phyloP scores from a whole-genome alignment of 805 yeast species.

The Candida insectalens region DNA sequence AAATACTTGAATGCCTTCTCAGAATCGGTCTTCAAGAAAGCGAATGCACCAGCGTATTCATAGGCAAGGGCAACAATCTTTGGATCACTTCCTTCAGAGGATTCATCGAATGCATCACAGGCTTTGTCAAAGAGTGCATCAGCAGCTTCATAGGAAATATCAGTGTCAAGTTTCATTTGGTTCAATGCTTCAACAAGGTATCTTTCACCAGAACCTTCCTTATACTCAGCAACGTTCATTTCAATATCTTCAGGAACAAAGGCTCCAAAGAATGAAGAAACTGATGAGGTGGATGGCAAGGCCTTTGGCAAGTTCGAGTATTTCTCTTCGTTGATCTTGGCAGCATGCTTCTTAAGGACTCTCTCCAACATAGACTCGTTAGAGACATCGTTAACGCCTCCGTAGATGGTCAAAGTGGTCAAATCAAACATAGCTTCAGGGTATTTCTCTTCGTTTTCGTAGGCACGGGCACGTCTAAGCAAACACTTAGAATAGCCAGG shows the following conservation, averaged over 20 bases:
- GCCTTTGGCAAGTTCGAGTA: slow-evolving; percentile 39
- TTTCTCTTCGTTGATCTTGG: slow-evolving; percentile 54
- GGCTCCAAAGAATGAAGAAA: slow-evolving; percentile 84
- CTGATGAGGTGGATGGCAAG: slow-evolving; percentile 76
- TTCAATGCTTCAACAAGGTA: slow-evolving; percentile 57
- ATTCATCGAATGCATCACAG: slow-evolving; percentile 26
- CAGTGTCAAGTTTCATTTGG: slow-evolving; percentile 35
- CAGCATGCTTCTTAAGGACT: slow-evolving; percentile 74
- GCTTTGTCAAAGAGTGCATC: slow-evolving; percentile 52
- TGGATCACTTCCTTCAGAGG: slow-evolving; percentile 25
- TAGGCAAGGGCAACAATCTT: slow-evolving; percentile 58
- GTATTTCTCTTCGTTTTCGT: slow-evolving; percentile 70
- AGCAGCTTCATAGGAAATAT: slow-evolving; percentile 55
- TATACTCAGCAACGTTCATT: slow-evolving; percentile 37
- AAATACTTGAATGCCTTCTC: slow-evolving; percentile 55
- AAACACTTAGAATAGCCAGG: slow-evolving; percentile 90
- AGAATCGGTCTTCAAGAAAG: slow-evolving; percentile 70
- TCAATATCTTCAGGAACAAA: slow-evolving; percentile 45
- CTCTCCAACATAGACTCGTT: slow-evolving; percentile 80
- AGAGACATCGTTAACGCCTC: slow-evolving; percentile 65
- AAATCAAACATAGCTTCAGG: slow-evolving; percentile 85
- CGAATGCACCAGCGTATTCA: slow-evolving; percentile 77
- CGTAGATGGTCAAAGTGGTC: slow-evolving; percentile 79
- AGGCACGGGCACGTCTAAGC: slow-evolving; percentile 87
- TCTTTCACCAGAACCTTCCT: slow-evolving; percentile 51